phyloP scores from a whole-genome alignment of 2,329 filamentous ascomycete species.

The Talaromyces sp. region DNA sequence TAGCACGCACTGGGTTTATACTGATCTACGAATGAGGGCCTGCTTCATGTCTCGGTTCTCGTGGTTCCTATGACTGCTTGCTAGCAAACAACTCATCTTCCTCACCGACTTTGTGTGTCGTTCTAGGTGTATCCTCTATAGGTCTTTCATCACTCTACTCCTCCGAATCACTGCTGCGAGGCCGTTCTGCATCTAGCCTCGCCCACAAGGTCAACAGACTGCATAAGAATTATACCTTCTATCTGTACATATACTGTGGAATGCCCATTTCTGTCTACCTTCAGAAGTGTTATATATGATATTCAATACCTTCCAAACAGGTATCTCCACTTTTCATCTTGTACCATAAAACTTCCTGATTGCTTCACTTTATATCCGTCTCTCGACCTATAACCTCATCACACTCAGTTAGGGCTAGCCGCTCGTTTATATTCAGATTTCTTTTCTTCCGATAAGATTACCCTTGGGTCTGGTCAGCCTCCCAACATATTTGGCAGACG shows the following conservation, averaged over 20 bases:
- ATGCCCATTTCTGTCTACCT: not conserved
- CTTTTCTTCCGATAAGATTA: not conserved
- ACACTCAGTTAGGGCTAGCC: not conserved
- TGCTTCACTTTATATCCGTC: not conserved
- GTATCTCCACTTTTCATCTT: not conserved
- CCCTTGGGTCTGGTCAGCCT: not conserved
- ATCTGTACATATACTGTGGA: constrained; percentile 2
- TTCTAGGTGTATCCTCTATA: not conserved
- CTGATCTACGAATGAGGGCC: constrained; percentile 7
- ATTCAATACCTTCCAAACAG: not conserved
- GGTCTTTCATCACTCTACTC: not conserved
- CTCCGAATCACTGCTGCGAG: constrained; percentile 3
- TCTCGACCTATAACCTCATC: not conserved
- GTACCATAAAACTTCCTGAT: not conserved
- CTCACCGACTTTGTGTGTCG: constrained; percentile 15
- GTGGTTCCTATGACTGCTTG: constrained; percentile 3
- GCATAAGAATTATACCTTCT: constrained; percentile 2
- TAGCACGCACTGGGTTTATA: not conserved
- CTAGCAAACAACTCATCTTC: not conserved
- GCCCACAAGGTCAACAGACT: constrained; percentile 4
- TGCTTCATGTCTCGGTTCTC: constrained; percentile 12
- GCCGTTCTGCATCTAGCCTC: constrained; percentile 16
- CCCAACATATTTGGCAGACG: not conserved
- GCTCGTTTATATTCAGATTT: not conserved
- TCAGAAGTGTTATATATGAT: constrained; percentile 9